Evolutionary conservation across 1,284 basidiomycete genomes (phyloP).

Genomic region (Amylostereum chailletii): DNA sequence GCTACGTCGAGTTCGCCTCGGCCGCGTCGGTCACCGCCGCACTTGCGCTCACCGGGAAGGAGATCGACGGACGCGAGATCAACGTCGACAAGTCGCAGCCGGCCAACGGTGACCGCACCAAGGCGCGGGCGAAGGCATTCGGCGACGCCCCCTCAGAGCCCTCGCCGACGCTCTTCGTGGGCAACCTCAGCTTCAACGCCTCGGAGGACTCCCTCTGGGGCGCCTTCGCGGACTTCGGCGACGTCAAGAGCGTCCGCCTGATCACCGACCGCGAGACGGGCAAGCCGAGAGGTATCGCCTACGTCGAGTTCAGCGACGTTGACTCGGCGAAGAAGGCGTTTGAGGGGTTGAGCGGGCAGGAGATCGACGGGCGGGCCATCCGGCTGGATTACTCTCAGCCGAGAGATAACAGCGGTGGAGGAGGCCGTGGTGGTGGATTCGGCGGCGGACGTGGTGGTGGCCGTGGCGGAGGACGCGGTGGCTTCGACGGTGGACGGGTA

Average conservation of each 20-base stretch:
- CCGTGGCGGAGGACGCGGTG: constrained; percentile 27
- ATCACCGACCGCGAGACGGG: constrained; percentile 93
- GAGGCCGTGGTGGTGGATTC: constrained; percentile 34
- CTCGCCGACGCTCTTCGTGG: constrained; percentile 80
- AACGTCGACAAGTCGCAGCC: constrained; percentile 74
- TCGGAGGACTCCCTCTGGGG: constrained; percentile 89
- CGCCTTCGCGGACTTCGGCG: constrained; percentile 85
- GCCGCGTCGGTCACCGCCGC: constrained; percentile 74
- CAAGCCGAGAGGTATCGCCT: constrained; percentile 92
- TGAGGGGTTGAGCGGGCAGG: constrained; percentile 60
- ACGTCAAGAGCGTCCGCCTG: constrained; percentile 83
- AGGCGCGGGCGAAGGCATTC: constrained; percentile 68
- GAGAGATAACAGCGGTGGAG: constrained; percentile 55
- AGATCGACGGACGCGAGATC: constrained; percentile 88
- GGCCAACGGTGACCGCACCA: constrained; percentile 37
- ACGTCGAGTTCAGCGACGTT: constrained; percentile 87
- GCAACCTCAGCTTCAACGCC: constrained; percentile 79
- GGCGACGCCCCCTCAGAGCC: constrained; percentile 68
- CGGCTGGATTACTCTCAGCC: constrained; percentile 91
- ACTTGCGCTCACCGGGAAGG: constrained; percentile 67
- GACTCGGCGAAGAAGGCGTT: constrained; percentile 80
- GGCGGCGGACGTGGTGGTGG: constrained; percentile 28
- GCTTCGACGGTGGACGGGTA: constrained; percentile 28
- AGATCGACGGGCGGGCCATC: constrained; percentile 78
- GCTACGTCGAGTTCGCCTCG: constrained; percentile 88